phyloP scores from a whole-genome alignment of 2,329 filamentous ascomycete species.

The Aspergillus neoniger region DNA sequence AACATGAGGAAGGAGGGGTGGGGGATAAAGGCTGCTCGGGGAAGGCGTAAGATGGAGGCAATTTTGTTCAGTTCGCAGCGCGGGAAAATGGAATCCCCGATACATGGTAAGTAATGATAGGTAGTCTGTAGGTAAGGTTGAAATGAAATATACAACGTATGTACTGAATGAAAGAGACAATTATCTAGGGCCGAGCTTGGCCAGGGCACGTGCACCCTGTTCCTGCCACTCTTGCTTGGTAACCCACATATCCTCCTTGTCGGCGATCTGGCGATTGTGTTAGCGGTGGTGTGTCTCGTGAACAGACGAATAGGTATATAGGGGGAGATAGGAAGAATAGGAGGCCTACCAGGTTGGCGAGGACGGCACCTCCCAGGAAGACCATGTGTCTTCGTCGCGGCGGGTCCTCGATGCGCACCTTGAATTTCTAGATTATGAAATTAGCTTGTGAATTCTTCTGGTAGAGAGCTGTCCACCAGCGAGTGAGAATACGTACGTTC shows the following conservation, averaged over 20 bases:
- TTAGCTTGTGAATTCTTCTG: not conserved
- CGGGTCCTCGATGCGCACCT: constrained; percentile 97
- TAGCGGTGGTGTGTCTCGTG: not conserved
- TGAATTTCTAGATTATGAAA: constrained; percentile 73
- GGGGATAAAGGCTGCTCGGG: constrained; percentile 24
- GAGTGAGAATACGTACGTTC: constrained; percentile 53
- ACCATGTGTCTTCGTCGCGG: constrained; percentile 97
- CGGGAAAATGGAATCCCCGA: not conserved
- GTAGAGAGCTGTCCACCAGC: not conserved
- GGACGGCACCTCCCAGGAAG: constrained; percentile 93
- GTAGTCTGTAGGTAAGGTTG: not conserved
- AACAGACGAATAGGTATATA: not conserved
- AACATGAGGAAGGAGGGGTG: not conserved
- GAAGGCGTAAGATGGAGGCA: constrained; percentile 12
- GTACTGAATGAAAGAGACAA: constrained; percentile 14
- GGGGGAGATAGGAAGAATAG: too few species aligned
- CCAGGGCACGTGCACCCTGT: constrained; percentile 77
- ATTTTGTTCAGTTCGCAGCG: constrained; percentile 7
- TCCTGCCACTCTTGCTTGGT: constrained; percentile 96
- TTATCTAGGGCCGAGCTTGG: constrained; percentile 90
- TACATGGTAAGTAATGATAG: not conserved
- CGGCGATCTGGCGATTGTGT: constrained; percentile 68
- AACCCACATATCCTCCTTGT: constrained; percentile 99
- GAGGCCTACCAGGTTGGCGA: constrained; percentile 78
- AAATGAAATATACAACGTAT: not conserved